Conservation (phyloP, 2,329 filamentous ascomycete genomes). For the Magnaporthiopsis incrustans region DNA sequence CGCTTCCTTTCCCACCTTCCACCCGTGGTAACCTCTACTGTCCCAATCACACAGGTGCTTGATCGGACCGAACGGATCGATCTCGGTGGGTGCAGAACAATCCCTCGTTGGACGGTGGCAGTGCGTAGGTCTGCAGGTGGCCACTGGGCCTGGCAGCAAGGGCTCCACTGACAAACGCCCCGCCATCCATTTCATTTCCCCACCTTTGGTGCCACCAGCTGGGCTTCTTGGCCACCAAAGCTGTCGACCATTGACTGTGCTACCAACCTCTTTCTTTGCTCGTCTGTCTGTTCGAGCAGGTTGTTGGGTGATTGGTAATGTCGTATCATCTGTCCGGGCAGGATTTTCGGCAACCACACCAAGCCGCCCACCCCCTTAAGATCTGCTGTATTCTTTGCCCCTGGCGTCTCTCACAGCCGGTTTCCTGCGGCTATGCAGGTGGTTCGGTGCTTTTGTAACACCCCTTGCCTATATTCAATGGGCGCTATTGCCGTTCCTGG, state of each 20-base stretch:
- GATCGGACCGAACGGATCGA: neutral
- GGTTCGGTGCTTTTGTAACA: constrained; percentile 1
- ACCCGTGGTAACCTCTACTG: no score
- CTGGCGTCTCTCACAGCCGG: neutral
- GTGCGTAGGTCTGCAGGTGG: neutral
- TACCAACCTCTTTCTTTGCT: neutral
- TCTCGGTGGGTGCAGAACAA: neutral
- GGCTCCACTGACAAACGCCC: neutral
- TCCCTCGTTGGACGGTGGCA: neutral
- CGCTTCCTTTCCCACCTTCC: no score
- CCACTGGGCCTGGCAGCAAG: neutral
- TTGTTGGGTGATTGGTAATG: neutral
- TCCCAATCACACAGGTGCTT: neutral
- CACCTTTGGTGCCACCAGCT: neutral
- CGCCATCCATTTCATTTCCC: neutral
- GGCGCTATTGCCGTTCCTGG: neutral
- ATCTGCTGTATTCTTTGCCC: neutral
- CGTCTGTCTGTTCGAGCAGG: neutral
- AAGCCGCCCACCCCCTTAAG: neutral
- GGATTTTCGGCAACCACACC: neutral
- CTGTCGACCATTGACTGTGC: neutral
- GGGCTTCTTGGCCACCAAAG: neutral
- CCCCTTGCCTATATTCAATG: neutral
- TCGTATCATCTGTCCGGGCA: neutral
- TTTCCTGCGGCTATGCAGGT: no score